Evolutionary conservation across 108 stramenopile species (phyloP).

Genomic region (Craspedostauros australis): DNA sequence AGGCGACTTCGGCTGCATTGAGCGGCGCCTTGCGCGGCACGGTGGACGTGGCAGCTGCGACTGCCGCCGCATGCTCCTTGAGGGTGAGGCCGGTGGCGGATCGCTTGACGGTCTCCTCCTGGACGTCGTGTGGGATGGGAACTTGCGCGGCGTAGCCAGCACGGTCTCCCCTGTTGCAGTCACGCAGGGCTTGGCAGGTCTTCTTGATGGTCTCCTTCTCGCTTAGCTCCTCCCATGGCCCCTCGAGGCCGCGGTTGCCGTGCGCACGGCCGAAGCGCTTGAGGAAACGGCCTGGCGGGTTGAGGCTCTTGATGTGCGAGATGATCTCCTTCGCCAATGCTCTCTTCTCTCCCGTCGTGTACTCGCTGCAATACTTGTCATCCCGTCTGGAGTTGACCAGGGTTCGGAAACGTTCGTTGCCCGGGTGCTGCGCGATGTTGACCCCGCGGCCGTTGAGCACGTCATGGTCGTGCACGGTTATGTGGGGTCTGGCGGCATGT

Average conservation of each 20-base stretch:
- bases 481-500: too few relatives aligned
- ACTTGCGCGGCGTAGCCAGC: slow-evolving; percentile 59
- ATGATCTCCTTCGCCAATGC: slow-evolving; percentile 73
- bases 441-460: slow-evolving; percentile 74
- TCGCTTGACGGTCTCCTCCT: slow-evolving; percentile 26
- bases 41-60: too few relatives aligned
- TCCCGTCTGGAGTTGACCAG: slow-evolving; percentile 56
- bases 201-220: slow-evolving; percentile 58
- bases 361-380: slow-evolving; percentile 47
- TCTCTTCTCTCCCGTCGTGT: slow-evolving; percentile 62
- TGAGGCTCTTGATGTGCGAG: slow-evolving; percentile 47
- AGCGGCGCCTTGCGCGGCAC: too few relatives aligned
- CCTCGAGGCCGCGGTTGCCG: slow-evolving; percentile 49
- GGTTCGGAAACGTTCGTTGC: slow-evolving; percentile 72
- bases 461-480: slow-evolving; percentile 60
- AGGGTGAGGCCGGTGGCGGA: slow-evolving; percentile 34
- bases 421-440: slow-evolving; percentile 71
- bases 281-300: slow-evolving; percentile 78
- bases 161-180: slow-evolving; percentile 75
- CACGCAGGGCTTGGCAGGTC: slow-evolving; percentile 67
- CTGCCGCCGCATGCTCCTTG: slow-evolving; percentile 41
- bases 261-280: slow-evolving; percentile 48
- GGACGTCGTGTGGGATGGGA: slow-evolving; percentile 54
- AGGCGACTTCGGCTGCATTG: too few relatives aligned
- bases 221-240: slow-evolving; percentile 68